A percentile compares a stretch with the other conserved stretches of the same genome.
Evolutionary conservation across 2,329 filamentous ascomycete genomes (phyloP).

Genomic region (Fusarium citri): DNA sequence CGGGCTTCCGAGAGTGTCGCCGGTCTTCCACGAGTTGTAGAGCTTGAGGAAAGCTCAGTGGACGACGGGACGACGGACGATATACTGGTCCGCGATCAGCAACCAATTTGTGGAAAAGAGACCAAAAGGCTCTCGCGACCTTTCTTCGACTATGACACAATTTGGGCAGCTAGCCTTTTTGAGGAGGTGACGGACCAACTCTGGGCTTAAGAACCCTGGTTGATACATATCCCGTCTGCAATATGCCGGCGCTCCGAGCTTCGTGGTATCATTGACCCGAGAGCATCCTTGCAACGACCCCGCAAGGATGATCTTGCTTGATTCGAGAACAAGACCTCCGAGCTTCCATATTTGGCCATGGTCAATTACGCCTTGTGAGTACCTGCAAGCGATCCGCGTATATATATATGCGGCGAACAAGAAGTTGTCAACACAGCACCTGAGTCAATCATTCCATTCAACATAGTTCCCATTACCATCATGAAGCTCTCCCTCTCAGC

Average conservation of each 20-base stretch:
- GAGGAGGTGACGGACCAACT: slow-evolving; percentile 20
- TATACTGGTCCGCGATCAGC: fast-evolving
- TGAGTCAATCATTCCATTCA: too few species aligned
- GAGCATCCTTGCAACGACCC: background rate
- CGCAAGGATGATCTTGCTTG: background rate
- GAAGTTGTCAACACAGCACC: too few species aligned
- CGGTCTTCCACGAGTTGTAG: background rate
- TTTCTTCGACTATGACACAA: slow-evolving; percentile 19
- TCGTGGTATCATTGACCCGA: slow-evolving; percentile 23
- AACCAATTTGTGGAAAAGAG: background rate
- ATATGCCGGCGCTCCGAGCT: background rate
- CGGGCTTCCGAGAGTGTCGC: slow-evolving; percentile 8
- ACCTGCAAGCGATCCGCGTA: background rate
- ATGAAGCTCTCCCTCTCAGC: background rate
- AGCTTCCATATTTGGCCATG: background rate
- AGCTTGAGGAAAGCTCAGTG: background rate
- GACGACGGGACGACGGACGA: fast-evolving
- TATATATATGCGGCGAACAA: background rate
- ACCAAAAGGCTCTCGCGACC: background rate
- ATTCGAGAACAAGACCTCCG: background rate
- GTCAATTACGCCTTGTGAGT: background rate
- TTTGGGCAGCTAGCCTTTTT: slow-evolving; percentile 20
- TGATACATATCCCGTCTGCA: background rate
- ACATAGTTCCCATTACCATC: too few species aligned
- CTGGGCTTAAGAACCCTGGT: background rate